Conservation (phyloP, 2,329 filamentous ascomycete species). For the Diaporthe ilicicola region DNA sequence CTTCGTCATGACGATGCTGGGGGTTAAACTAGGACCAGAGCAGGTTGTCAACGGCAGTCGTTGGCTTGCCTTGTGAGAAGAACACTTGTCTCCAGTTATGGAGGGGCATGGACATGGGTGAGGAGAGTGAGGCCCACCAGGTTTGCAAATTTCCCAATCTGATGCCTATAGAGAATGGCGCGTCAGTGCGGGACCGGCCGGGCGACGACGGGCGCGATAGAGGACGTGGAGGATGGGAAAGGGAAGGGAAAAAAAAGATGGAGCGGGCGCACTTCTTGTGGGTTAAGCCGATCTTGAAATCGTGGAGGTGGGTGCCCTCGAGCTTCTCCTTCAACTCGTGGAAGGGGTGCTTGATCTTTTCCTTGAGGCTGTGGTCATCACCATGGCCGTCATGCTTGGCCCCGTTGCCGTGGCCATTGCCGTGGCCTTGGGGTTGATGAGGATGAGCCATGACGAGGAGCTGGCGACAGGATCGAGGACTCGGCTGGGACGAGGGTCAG, state of each 20-base stretch:
- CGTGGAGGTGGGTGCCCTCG: constrained; percentile 61
- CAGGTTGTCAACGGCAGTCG: constrained; percentile 5
- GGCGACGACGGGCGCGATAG: not conserved
- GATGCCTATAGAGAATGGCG: constrained; percentile 48
- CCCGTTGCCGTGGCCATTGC: constrained; percentile 17
- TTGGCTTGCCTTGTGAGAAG: too few species aligned
- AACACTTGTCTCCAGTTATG: not conserved
- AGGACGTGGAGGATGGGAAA: not conserved
- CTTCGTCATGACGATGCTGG: constrained; percentile 93
- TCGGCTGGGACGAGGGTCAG: not conserved
- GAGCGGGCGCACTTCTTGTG: constrained; percentile 63
- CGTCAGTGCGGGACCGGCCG: constrained; percentile 11
- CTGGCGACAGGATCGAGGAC: not conserved
- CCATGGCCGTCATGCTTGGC: constrained; percentile 7
- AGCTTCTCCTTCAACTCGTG: constrained; percentile 61
- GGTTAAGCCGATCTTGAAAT: constrained; percentile 64
- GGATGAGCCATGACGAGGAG: constrained; percentile 26
- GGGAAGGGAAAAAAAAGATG: not conserved
- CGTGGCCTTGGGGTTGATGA: not conserved
- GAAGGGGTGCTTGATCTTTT: constrained; percentile 60
- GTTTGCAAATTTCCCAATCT: constrained; percentile 71
- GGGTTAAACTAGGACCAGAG: constrained; percentile 69
- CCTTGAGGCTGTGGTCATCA: constrained; percentile 43
- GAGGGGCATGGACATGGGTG: not conserved
- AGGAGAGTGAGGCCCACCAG: constrained; percentile 54